phyloP scores from a whole-genome alignment of 225 moss, liverwort and hornwort genomes.

The Rhytidiadelphus loreus region DNA sequence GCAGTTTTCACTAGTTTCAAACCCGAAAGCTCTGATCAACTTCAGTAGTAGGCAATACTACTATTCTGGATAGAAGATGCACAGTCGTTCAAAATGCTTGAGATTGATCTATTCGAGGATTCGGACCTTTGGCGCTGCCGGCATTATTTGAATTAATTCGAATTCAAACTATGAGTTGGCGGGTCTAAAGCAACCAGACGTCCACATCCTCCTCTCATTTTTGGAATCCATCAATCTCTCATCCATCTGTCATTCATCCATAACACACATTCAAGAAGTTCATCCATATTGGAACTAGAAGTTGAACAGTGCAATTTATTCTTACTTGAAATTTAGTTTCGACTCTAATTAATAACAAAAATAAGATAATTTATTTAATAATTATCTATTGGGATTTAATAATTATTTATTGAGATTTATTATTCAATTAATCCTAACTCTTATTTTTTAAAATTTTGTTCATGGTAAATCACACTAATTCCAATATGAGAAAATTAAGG shows the following conservation, averaged over 20 bases:
- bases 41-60: background rate
- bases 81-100: background rate
- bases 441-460: background rate
- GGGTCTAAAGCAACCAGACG: background rate
- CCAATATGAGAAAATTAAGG: background rate
- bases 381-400: too few species aligned
- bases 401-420: background rate
- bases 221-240: background rate
- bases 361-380: too few species aligned
- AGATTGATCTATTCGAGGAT: background rate
- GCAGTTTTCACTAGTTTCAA: background rate
- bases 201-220: background rate
- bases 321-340: background rate
- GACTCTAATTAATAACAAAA: background rate
- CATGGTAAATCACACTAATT: background rate
- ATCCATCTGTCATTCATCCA: background rate
- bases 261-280: background rate
- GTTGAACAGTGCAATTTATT: background rate
- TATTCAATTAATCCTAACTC: too few species aligned
- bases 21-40: background rate
- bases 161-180: constrained; percentile 14
- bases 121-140: background rate
- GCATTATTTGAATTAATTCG: background rate
- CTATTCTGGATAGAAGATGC: background rate
- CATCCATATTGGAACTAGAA: background rate